Evolutionary conservation across 164 flowering plant genomes (phyloP).

Genomic region (Paratinospora sagittata): DNA sequence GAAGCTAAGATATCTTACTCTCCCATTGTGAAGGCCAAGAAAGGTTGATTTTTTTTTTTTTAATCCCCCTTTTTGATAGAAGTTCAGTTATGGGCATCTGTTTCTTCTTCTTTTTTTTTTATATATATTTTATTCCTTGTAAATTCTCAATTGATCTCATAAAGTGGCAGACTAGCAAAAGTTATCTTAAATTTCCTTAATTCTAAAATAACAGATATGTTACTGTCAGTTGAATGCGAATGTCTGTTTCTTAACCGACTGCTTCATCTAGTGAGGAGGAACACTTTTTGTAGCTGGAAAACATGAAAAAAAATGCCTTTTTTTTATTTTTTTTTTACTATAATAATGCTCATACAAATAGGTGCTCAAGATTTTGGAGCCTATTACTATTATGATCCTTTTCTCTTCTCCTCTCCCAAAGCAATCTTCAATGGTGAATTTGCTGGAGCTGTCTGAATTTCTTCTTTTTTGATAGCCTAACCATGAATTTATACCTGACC

Average conservation of each 20-base stretch:
- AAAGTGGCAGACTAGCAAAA: constrained; percentile 1
- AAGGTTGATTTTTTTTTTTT: background rate
- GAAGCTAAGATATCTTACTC: constrained; percentile 1
- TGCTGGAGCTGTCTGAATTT: no score
- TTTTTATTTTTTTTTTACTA: background rate
- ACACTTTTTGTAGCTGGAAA: background rate
- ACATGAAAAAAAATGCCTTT: background rate
- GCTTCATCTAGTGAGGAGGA: background rate
- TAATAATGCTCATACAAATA: background rate
- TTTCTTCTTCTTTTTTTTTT: background rate
- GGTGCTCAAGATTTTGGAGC: background rate
- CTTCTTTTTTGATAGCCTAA: no score
- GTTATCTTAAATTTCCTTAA: background rate
- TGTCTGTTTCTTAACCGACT: background rate
- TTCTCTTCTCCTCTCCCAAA: background rate
- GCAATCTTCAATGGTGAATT: background rate
- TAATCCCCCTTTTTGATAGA: background rate
- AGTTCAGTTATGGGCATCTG: background rate
- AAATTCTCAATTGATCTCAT: constrained; percentile 16
- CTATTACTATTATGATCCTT: background rate
- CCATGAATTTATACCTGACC: no score
- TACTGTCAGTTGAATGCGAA: constrained; percentile 11
- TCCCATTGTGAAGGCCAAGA: constrained; percentile 8
- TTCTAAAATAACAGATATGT: constrained; percentile 15
- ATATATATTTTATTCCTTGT: background rate